Conservation (phyloP, 441 rosid genomes). For the Biscutella laevigata region DNA sequence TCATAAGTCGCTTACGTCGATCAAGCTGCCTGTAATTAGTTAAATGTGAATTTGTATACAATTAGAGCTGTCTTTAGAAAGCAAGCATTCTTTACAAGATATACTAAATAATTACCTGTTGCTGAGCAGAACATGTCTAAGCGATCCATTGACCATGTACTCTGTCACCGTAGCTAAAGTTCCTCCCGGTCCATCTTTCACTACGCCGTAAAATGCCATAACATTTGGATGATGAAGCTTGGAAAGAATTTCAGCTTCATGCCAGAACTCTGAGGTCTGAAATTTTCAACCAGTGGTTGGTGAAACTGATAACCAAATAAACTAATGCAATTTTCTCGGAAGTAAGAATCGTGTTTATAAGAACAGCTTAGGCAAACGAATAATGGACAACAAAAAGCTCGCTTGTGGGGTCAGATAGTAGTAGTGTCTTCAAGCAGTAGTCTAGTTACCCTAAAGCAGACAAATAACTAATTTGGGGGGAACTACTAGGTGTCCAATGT, state of each 20-base stretch:
- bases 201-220: slow-evolving; percentile 66
- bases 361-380: slow-evolving; percentile 2
- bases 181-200: slow-evolving; percentile 64
- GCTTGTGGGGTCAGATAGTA: slow-evolving; percentile 1
- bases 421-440: slow-evolving; percentile 5
- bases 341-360: not conserved
- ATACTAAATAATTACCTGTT: slow-evolving; percentile 36
- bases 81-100: not conserved
- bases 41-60: slow-evolving; percentile 1
- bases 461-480: not conserved
- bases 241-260: slow-evolving; percentile 64
- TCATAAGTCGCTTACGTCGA: slow-evolving; percentile 53
- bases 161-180: slow-evolving; percentile 65
- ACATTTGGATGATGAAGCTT: slow-evolving; percentile 77
- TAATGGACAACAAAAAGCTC: slow-evolving; percentile 4
- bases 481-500: not conserved
- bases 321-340: slow-evolving; percentile 3
- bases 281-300: slow-evolving; percentile 12
- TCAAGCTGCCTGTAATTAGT: slow-evolving; percentile 33
- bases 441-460: slow-evolving; percentile 8
- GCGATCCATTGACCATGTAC: slow-evolving; percentile 72
- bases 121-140: slow-evolving; percentile 60
- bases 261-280: slow-evolving; percentile 60
- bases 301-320: slow-evolving; percentile 9
- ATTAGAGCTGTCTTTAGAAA: not conserved